Evolutionary conservation across 768 basidiomycete species (phyloP).

Genomic region (Trametes coccinea): DNA sequence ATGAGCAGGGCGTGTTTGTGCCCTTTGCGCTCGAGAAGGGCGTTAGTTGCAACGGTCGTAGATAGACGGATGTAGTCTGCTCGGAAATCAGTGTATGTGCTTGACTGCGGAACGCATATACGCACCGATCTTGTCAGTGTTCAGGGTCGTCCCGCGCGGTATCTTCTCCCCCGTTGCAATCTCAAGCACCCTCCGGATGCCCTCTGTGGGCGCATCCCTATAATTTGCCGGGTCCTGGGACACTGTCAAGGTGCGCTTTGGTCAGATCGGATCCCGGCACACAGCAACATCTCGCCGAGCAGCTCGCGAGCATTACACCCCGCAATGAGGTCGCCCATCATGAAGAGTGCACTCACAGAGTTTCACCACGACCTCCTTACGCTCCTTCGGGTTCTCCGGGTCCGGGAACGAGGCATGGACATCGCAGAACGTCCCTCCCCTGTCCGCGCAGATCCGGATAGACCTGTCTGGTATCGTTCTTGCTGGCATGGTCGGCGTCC

Average conservation of each 20-base stretch:
- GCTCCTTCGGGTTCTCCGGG: conserved; percentile 55
- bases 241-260: conserved; percentile 44
- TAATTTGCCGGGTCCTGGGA: conserved; percentile 91
- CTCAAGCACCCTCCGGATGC: conserved; percentile 85
- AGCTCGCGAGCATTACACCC: no score
- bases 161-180: conserved; percentile 68
- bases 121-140: conserved; percentile 80
- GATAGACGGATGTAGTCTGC: conserved; percentile 89
- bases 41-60: conserved; percentile 96
- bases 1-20: conserved; percentile 89
- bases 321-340: no score
- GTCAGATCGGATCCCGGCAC: no score
- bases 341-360: conserved; percentile 52
- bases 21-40: conserved; percentile 92
- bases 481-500: conserved; percentile 2
- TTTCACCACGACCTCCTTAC: conserved; percentile 88
- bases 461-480: conserved; percentile 63
- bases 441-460: conserved; percentile 82
- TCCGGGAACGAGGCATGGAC: conserved; percentile 85
- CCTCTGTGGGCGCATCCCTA: conserved; percentile 91
- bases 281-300: no score
- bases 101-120: not conserved
- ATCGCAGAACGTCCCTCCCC: conserved; percentile 93
- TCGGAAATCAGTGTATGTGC: not conserved
- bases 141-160: conserved; percentile 62